Base-by-base conservation (phyloP, 495 filamentous ascomycete genomes). In the Hypomontagnella submonticulosa region DNA sequence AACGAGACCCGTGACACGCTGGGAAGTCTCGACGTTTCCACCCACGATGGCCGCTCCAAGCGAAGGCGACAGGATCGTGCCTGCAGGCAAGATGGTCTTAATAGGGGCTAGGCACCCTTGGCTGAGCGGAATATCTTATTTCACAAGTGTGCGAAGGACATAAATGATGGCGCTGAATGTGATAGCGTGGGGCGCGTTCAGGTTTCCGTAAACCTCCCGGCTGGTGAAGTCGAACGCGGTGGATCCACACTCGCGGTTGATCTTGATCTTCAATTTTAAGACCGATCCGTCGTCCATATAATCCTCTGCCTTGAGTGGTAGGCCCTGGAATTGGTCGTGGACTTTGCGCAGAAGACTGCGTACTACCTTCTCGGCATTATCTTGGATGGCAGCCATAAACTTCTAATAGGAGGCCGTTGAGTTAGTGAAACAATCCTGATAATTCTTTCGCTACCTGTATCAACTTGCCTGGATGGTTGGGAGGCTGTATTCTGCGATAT, bases 381-480 rank as follows among this genome's bases (percentile, higher is more conserved):
- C 90, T 92, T 34, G 88, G 89, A 30, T 93, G 89, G 85, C 89
- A 38, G 84, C 79, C 94, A 98, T 98, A 77, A 97, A 98, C 73
- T 27, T 27, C 23, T 27, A 6, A 27, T 27, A 2, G 3, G 23
- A 2, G 3, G 23, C 23, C 23, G 23, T 6, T 6, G 23, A 27
- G 23, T 27, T 27, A 27, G 23, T 27, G 23, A 6, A 27, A 27
- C 23, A 6, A 6, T 2, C 23, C 23, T 27, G 23, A 27, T 27
- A 27, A 3, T 6, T 27, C 23, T 27, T 27, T 27, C 6, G 23
- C 3, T 27, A 6, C 23, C 6, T 2, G 3, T 27, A 2, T 27
- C 6, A 27, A 27, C 23, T 27, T 27, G 91, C 91, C 69, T 96
- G 89, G 3, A 98, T 93, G 0, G 92, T 91, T 2, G 88, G 83